Evolutionary conservation across 176 grass and related monocot species (phyloP), one percentile per base, ranked within the genome.

Genomic region (Melocanna baccifera): DNA sequence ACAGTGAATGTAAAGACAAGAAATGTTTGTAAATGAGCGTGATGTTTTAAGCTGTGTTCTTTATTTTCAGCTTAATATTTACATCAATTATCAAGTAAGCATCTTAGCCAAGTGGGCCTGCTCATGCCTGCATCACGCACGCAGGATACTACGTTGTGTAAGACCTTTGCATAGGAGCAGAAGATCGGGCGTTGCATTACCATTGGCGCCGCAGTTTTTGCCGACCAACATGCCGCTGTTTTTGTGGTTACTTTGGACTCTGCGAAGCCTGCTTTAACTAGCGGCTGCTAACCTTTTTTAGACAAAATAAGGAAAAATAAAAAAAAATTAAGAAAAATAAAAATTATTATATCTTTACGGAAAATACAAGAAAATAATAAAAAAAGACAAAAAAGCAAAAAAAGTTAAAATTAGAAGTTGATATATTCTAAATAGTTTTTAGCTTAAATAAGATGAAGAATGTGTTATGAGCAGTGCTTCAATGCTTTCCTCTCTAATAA

Each of bases 121-220:
- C 19, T 4, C 53, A 9, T 73, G 40, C 12, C 47, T 58, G 71
- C 71, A 53, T 22, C 40, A 69, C 46, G 51, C 62, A 22, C 61
- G 62, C 41, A 69, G 62, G 15, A 41, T 59, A 45, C 15, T 76
- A 18, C 5, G 15, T 16, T 50, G 48, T 51, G 48, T 19, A 52
- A 52, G 15, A 19, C 50, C 50, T 52, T 52, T 52, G 50, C 50
- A 16, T 52, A 19, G 48, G 8, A n/a, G 55, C 22, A 23, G 7
- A 22, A 41, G 18, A 73, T 69, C 69, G n/a, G 56, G 20, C 18
- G 28, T 36, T 16, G 52, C 56, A 73, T 64, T 74, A 74, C 81
- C 69, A 18, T 83, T 69, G 81, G 69, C 69, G 81, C 81, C 81
- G 81, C 29, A 36, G 39, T 69, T 83, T 40, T 72, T 48, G 57